phyloP scores from a whole-genome alignment of 2,329 filamentous ascomycete genomes.

The Juglanconis oblonga region DNA sequence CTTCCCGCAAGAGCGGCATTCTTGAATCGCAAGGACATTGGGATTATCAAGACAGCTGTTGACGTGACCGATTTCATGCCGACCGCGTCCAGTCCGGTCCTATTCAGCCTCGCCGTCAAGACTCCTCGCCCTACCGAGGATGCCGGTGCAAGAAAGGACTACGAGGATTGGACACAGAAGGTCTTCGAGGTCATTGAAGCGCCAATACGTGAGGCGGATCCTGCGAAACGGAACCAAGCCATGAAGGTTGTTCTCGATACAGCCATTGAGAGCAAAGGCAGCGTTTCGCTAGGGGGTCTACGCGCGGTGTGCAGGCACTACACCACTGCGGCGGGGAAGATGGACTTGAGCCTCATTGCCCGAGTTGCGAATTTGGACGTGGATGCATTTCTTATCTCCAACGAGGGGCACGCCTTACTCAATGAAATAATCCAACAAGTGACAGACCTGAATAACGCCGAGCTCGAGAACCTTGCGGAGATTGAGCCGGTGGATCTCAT shows the following conservation, averaged over 20 bases:
- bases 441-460: slow-evolving; percentile 18
- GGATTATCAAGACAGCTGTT: slow-evolving; percentile 39
- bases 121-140: slow-evolving; percentile 30
- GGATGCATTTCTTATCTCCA: slow-evolving; percentile 40
- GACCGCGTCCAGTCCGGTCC: slow-evolving; percentile 36
- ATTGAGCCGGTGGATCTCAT: slow-evolving; percentile 32
- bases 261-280: slow-evolving; percentile 27
- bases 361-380: slow-evolving; percentile 42
- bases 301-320: slow-evolving; percentile 41
- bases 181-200: slow-evolving; percentile 32
- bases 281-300: slow-evolving; percentile 39
- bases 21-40: slow-evolving; percentile 38
- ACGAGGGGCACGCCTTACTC: slow-evolving; percentile 38
- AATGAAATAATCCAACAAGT: slow-evolving; percentile 37
- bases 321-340: slow-evolving; percentile 32
- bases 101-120: slow-evolving; percentile 41
- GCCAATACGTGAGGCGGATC: slow-evolving; percentile 23
- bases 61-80: slow-evolving; percentile 34
- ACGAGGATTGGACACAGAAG: slow-evolving; percentile 38
- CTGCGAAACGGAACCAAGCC: slow-evolving; percentile 21
- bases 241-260: slow-evolving; percentile 31
- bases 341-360: slow-evolving; percentile 42
- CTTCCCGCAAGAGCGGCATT: slow-evolving; percentile 49
- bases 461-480: slow-evolving; percentile 12
- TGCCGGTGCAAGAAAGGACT: slow-evolving; percentile 36